These are phyloP conservation scores for Claviceps fusiformis DNA, from an alignment of 2,329 filamentous ascomycete species.

Conservation along the genomic window DNA sequence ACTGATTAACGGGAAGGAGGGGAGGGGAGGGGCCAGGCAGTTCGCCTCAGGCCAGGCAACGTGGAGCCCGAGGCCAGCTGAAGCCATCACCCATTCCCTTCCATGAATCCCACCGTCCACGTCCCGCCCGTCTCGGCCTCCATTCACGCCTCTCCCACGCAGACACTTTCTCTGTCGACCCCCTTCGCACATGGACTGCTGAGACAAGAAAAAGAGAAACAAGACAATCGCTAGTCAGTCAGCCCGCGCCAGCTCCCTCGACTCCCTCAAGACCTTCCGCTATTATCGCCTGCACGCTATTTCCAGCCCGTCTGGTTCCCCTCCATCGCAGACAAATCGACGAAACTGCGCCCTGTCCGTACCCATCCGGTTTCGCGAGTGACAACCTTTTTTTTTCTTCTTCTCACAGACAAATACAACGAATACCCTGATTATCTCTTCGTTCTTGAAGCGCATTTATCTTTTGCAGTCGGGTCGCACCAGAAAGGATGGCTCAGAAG, in stretches of 20 bases:
- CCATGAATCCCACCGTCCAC: neutral
- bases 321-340: neutral
- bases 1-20: too few relatives aligned
- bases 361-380: neutral
- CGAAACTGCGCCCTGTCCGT: neutral
- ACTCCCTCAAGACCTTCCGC: neutral
- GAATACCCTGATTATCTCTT: neutral
- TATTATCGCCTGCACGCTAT: too few relatives aligned
- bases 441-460: neutral
- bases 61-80: slow-evolving; percentile 8
- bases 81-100: slow-evolving; percentile 8
- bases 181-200: neutral
- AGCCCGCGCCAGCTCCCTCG: neutral
- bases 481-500: slow-evolving; percentile 40
- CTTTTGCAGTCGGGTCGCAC: neutral
- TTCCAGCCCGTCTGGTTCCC: neutral
- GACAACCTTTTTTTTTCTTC: neutral
- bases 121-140: neutral
- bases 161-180: neutral
- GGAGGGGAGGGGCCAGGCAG: neutral
- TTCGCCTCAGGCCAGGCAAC: neutral
- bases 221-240: neutral
- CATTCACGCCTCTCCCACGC: neutral
- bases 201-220: neutral
- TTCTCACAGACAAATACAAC: neutral